Percentiles rank a stretch among this genome's conserved stretches.
Evolutionary conservation across 2,329 filamentous ascomycete species (phyloP).

Genomic region (Ciborinia camelliae): DNA sequence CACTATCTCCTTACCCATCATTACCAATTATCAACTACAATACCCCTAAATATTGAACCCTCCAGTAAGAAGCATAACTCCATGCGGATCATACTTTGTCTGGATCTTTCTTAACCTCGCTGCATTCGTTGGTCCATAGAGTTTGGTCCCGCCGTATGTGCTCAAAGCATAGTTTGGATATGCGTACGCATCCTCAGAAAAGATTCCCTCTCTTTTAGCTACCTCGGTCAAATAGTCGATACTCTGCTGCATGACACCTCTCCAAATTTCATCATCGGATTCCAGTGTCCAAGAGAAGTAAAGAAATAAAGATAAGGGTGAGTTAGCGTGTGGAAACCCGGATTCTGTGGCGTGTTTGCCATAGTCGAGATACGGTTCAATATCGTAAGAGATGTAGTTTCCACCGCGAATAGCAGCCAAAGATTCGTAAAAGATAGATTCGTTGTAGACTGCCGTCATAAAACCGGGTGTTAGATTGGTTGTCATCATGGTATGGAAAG

Average conservation of each 20-base stretch:
- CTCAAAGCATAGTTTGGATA: slow-evolving; percentile 28
- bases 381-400: slow-evolving; percentile 31
- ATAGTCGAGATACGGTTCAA: slow-evolving; percentile 37
- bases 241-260: slow-evolving; percentile 28
- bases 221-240: slow-evolving; percentile 33
- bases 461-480: slow-evolving; percentile 30
- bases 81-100: slow-evolving; percentile 30
- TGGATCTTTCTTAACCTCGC: slow-evolving; percentile 29
- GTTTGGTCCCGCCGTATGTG: slow-evolving; percentile 22
- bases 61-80: slow-evolving; percentile 32
- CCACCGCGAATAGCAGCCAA: slow-evolving; percentile 25
- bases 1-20: background rate
- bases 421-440: slow-evolving; percentile 25
- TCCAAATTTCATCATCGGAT: slow-evolving; percentile 35
- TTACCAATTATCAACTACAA: background rate
- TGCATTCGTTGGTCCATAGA: slow-evolving; percentile 39
- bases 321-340: slow-evolving; percentile 36
- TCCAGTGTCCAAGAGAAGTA: slow-evolving; percentile 33
- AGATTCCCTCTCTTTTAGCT: slow-evolving; percentile 35
- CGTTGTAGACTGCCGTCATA: slow-evolving; percentile 29
- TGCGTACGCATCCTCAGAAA: slow-evolving; percentile 27
- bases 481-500: slow-evolving; percentile 35
- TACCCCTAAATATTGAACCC: slow-evolving; percentile 21
- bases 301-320: slow-evolving; percentile 32
- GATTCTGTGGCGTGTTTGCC: slow-evolving; percentile 36